phyloP scores from a whole-genome alignment of 2,329 filamentous ascomycete genomes.

The Pezicula neosporulosa region DNA sequence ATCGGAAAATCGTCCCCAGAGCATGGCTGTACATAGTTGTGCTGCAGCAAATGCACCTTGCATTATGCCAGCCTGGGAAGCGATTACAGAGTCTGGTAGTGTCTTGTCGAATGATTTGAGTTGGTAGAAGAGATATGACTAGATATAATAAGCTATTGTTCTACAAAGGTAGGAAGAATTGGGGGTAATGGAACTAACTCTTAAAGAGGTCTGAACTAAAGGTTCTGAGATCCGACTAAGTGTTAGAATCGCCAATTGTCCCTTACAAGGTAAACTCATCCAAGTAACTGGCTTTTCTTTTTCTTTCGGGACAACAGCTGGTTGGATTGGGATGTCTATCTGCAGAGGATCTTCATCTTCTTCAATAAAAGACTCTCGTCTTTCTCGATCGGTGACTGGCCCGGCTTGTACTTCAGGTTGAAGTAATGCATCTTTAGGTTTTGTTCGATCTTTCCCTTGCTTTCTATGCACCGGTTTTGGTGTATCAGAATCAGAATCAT shows the following conservation, averaged over 20 bases:
- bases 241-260: conserved; percentile 75
- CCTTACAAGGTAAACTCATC: conserved; percentile 73
- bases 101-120: conserved; percentile 56
- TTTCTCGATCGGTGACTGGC: not conserved
- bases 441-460: not conserved
- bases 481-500: not conserved
- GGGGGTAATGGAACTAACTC: conserved; percentile 12
- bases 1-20: conserved; percentile 64
- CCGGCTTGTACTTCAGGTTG: no score
- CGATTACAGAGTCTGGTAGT: conserved; percentile 43
- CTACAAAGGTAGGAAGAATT: not conserved
- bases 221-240: conserved; percentile 80
- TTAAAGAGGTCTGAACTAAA: conserved; percentile 67
- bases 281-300: conserved; percentile 52
- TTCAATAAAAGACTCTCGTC: conserved; percentile 6
- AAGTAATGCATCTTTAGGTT: not conserved
- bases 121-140: conserved; percentile 72
- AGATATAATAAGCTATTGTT: conserved; percentile 38
- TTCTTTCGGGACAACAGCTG: conserved; percentile 6
- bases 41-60: conserved; percentile 64
- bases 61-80: conserved; percentile 65
- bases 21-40: conserved; percentile 65
- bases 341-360: conserved; percentile 25
- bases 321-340: conserved; percentile 14
- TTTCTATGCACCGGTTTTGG: not conserved